Percentiles rank a stretch among this genome's conserved stretches.
Conservation (phyloP, 306 rosid genomes). For the Geum urbanum region DNA sequence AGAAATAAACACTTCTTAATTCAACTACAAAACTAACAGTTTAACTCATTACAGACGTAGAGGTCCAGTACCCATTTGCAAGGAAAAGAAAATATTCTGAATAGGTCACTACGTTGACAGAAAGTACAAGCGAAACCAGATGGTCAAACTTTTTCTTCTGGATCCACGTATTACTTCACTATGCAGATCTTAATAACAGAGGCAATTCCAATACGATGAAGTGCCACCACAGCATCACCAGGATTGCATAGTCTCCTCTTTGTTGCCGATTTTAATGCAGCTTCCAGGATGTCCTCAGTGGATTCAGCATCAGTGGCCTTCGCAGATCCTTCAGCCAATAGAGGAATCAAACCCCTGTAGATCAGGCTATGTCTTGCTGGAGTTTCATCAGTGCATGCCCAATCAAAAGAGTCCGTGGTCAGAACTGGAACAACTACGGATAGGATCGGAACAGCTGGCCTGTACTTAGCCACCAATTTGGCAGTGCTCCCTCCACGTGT, state of each 20-base stretch:
- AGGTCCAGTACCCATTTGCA: conserved; percentile 17
- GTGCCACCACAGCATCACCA: conserved; percentile 87
- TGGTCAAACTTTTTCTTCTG: conserved; percentile 13
- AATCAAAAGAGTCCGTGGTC: conserved; percentile 82
- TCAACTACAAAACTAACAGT: too few species aligned
- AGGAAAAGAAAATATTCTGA: conserved; percentile 3
- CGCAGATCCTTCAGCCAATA: conserved; percentile 90
- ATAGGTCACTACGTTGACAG: conserved; percentile 24
- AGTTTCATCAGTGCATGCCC: conserved; percentile 86
- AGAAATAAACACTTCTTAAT: too few species aligned
- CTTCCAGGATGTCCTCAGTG: conserved; percentile 85
- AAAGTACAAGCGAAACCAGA: conserved; percentile 9
- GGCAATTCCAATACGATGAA: conserved; percentile 83
- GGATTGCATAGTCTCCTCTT: conserved; percentile 62
- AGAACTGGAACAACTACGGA: conserved; percentile 92
- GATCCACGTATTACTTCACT: conserved; percentile 43
- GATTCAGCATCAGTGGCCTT: conserved; percentile 99
- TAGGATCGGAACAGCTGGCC: conserved; percentile 94
- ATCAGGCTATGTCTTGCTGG: conserved; percentile 95
- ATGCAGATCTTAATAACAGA: conserved; percentile 88
- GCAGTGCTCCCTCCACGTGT: conserved; percentile 92
- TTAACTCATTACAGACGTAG: conserved; percentile 2
- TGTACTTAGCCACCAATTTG: conserved; percentile 83
- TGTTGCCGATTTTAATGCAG: conserved; percentile 78
- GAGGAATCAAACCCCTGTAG: conserved; percentile 86